Conservation (phyloP, 768 basidiomycete species). For the Kwoniella shandongensis region DNA sequence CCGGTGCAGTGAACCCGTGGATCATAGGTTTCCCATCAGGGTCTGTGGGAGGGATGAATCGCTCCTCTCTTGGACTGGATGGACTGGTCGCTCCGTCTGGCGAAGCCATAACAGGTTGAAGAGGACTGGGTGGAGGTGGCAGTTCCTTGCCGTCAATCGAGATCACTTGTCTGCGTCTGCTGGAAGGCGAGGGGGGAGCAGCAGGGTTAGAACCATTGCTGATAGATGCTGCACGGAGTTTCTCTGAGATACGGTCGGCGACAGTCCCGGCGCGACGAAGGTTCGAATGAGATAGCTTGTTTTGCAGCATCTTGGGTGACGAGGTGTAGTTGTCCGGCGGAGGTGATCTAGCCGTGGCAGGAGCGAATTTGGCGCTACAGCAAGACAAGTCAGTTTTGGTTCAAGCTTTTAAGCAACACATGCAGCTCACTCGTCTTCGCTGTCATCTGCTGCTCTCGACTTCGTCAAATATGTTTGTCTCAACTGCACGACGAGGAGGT, state of each 20-base stretch:
- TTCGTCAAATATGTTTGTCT: conserved; percentile 76
- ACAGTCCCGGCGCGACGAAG: conserved; percentile 62
- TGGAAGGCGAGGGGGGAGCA: conserved; percentile 35
- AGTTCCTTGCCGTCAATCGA: conserved; percentile 45
- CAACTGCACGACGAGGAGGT: conserved; percentile 59
- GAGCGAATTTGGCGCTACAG: conserved; percentile 80
- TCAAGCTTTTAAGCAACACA: background rate
- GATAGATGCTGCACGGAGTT: conserved; percentile 59
- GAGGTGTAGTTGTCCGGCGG: conserved; percentile 69
- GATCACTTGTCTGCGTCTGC: conserved; percentile 48
- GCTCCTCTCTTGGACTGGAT: conserved; percentile 69
- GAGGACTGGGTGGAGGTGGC: conserved; percentile 43
- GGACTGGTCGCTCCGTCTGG: conserved; percentile 56
- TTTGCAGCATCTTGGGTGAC: conserved; percentile 63
- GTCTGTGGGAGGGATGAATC: conserved; percentile 56
- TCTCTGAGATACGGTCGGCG: conserved; percentile 79
- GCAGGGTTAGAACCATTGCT: conserved; percentile 11
- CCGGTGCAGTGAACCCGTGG: conserved; percentile 50
- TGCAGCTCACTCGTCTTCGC: conserved; percentile 80
- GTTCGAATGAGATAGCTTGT: conserved; percentile 13
- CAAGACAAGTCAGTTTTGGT: conserved; percentile 15
- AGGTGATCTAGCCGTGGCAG: conserved; percentile 56
- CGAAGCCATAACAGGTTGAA: conserved; percentile 13
- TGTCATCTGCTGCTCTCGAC: conserved; percentile 80
- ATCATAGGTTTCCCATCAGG: conserved; percentile 51